Evolutionary conservation across 257 asterid genomes (phyloP), one percentile per base, ranked within the genome.

Genomic region (Solanum tarijense): DNA sequence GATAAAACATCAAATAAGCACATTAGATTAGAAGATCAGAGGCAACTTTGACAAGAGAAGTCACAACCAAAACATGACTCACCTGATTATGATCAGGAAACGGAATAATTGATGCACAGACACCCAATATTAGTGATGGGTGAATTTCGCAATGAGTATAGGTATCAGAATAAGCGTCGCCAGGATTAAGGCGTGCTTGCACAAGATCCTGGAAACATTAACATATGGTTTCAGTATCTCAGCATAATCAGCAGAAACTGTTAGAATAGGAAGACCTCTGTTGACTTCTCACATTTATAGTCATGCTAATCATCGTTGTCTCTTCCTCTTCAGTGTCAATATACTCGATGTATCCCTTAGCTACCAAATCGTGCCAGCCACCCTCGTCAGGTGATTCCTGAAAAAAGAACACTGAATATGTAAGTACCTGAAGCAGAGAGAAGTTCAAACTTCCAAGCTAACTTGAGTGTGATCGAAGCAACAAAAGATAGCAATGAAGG

Each of bases 21-120:
- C 86, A 90, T 89, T 48, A 78, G 71, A 90, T 74, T 25, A 79
- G 89, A 68, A 86, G 89, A 29, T 46, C 78, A 55, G 34, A 32
- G 18, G 73, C 58, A 65, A 43, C n/a, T 81, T 68, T 86, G 83
- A 32, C 36, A 58, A n/a, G 25, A 62, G 31, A 72, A 31, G 52
- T 7, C 14, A n/a, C 73, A 68, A 69, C 31, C 39, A 69, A 13
- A 74, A 29, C 36, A 36, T 41, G 34, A 66, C 10, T 81, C 87
- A 97, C 99, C 98, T 97, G 99, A 88, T 97, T 97, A 91, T 97
- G 99, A 91, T 97, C 99, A 13, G 99, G 99, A 90, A 97, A 97
- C 34, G 99, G 99, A 71, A 97, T 97, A 91, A 97, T 97, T 60
- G 98, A 97, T 86, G 98, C 99, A 90, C 99, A 97, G n/a, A 97